Evolutionary conservation across 1,284 basidiomycete genomes (phyloP), one percentile per base, ranked within the genome.

Genomic region (Apiotrichum veenhuisii): DNA sequence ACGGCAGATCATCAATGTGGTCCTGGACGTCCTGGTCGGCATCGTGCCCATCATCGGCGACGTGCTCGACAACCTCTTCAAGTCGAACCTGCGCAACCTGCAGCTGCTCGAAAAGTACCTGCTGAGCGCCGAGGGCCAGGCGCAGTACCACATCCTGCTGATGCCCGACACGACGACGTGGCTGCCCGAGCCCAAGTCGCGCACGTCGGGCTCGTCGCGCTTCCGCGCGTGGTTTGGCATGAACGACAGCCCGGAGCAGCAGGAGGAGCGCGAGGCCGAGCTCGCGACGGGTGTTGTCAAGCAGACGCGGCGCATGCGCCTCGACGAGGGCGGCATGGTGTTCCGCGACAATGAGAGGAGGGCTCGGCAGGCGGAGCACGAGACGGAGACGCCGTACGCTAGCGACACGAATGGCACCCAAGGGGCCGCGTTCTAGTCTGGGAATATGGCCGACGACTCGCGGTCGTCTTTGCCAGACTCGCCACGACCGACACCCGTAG

Each of bases 51-150:
- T 75, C 37, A 55, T 78, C 27, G 76, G 75, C 27, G 76, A 77
- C 58, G 64, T 75, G 47, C 63, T 77, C 45, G 77, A 78, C 65
- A 77, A 77, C 60, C 69, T 75, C 23, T 78, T 73, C 65, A 78
- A 78, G 55, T 68, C 72, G 20, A 78, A 78, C 57, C 61, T 78
- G 12, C 68, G 72, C 17, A 78, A 78, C 61, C 66, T 78, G 25
- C 61, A 63, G 12, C 51, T 74, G 2, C 64, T 73, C 30, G 73
- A 78, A 64, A 59, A 60, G 4, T 77, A 70, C 65, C 70, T 78
- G 14, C 66, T 78, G 4, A 54, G 57, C 11, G 54, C 58, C 12
- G 42, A 54, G n/a, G 38, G 54, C 0, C 59, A 65, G 10, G 41
- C 44, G 2, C 44, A 55, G 52, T 77, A 72, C 63, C 72, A 75